Evolutionary conservation across 1,284 basidiomycete species (phyloP), one percentile per base, ranked within the genome.

Genomic region (Puccinia triticina): DNA sequence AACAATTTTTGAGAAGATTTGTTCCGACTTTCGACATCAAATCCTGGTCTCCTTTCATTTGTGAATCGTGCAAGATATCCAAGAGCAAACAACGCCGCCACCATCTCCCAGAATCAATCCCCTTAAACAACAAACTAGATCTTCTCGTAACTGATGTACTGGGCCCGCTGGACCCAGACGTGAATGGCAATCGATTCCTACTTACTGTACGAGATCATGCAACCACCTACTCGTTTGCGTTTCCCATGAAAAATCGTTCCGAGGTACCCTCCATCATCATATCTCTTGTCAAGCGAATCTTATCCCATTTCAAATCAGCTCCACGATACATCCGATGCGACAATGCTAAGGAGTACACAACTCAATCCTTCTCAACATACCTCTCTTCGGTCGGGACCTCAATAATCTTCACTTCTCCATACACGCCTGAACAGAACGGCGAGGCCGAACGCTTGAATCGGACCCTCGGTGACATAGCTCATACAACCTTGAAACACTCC

Each of bases 391-490:
- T n/a, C n/a, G n/a, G n/a, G n/a, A n/a, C n/a, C n/a, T n/a, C n/a
- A n/a, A n/a, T n/a, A n/a, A n/a, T n/a, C n/a, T n/a, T n/a, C n/a
- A n/a, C n/a, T n/a, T n/a, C n/a, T n/a, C n/a, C n/a, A n/a, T n/a
- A n/a, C n/a, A n/a, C n/a, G n/a, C n/a, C n/a, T n/a, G n/a, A n/a
- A n/a, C n/a, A n/a, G n/a, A n/a, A n/a, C n/a, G n/a, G n/a, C n/a
- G 53, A 57, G 23, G 74, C 74, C 12, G 53, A 76, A 59, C 48
- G 74, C 3, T 23, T 76, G 23, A 76, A 76, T 29, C 3, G 53
- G 11, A 76, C 74, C 10, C 53, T 76, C 5, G 74, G 74, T n/a
- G 57, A 76, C 53, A 76, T 76, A 5, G 74, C 74, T 5, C 26
- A 53, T 2, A 43, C 74, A 12, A 76, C 32, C 18, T 12, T 76